phyloP scores from a whole-genome alignment of 805 yeast species.

The Candida chauliodis region DNA sequence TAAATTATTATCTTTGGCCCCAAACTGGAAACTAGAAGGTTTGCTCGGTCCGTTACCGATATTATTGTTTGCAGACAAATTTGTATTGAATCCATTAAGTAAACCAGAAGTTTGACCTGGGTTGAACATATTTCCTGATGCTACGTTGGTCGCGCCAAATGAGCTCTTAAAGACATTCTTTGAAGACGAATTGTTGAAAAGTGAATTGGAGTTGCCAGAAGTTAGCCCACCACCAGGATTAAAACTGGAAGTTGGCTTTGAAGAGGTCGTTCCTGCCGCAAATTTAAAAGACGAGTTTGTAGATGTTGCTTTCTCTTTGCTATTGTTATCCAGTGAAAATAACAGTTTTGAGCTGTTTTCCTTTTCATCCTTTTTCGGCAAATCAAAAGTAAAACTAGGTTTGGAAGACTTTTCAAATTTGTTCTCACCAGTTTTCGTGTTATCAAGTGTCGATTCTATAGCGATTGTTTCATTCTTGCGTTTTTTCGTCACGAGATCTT shows the following conservation, averaged over 20 bases:
- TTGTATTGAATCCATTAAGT: background rate
- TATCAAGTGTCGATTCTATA: too few species aligned
- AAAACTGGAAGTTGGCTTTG: slow-evolving; percentile 3
- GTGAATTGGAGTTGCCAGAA: background rate
- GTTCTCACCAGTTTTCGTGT: too few species aligned
- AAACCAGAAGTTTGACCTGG: background rate
- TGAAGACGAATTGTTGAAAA: background rate
- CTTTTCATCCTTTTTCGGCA: background rate
- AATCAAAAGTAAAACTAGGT: slow-evolving; percentile 11
- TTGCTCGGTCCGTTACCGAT: slow-evolving; percentile 5
- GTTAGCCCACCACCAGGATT: background rate
- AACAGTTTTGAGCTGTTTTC: background rate
- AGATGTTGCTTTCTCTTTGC: background rate
- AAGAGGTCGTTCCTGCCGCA: slow-evolving; percentile 11
- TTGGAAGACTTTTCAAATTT: too few species aligned
- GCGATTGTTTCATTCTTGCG: too few species aligned
- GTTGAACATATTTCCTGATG: background rate
- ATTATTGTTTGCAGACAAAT: background rate
- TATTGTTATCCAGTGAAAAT: background rate
- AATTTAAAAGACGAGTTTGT: slow-evolving; percentile 10
- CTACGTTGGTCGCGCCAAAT: background rate
- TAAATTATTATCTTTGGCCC: background rate
- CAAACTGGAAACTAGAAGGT: slow-evolving; percentile 12
- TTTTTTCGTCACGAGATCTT: too few species aligned
- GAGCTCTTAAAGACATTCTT: background rate